A percentile compares a stretch with the other conserved stretches of the same genome.
Conservation (phyloP, 805 yeast genomes). For the Wickerhamiella vanderwaltii region DNA sequence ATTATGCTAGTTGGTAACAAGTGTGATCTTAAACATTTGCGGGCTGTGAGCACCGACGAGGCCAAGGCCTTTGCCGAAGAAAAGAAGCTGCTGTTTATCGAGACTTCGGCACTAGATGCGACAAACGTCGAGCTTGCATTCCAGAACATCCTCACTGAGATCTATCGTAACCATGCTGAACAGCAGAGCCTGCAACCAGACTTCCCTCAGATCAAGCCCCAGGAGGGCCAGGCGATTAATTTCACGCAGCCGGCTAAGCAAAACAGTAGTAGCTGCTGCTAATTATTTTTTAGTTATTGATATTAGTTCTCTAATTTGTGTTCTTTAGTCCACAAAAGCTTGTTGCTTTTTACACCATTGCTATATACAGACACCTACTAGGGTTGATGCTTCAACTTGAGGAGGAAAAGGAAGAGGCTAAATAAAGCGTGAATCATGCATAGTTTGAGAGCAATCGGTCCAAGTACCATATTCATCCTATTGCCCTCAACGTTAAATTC, state of each 20-base stretch:
- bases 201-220: slow-evolving; percentile 49
- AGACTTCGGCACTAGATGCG: slow-evolving; percentile 87
- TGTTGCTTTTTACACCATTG: too few relatives aligned
- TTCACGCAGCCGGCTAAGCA: slow-evolving; percentile 87
- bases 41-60: slow-evolving; percentile 97
- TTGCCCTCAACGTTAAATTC: too few relatives aligned
- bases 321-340: too few relatives aligned
- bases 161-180: slow-evolving; percentile 92
- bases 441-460: too few relatives aligned
- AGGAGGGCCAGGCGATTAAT: slow-evolving; percentile 80
- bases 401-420: too few relatives aligned
- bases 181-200: slow-evolving; percentile 75
- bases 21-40: slow-evolving; percentile 82
- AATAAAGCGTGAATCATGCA: too few relatives aligned
- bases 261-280: slow-evolving; percentile 59
- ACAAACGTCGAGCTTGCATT: slow-evolving; percentile 92
- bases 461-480: too few relatives aligned
- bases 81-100: slow-evolving; percentile 83
- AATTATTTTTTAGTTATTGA: too few relatives aligned
- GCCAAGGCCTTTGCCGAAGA: slow-evolving; percentile 77
- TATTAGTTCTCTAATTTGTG: too few relatives aligned
- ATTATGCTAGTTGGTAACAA: slow-evolving; percentile 95
- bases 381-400: too few relatives aligned
- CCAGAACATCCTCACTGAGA: slow-evolving; percentile 83
- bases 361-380: too few relatives aligned